A percentile compares a stretch with the other conserved stretches of the same genome.
Evolutionary conservation across 768 basidiomycete genomes (phyloP).

Genomic region (Pholiota conissans): DNA sequence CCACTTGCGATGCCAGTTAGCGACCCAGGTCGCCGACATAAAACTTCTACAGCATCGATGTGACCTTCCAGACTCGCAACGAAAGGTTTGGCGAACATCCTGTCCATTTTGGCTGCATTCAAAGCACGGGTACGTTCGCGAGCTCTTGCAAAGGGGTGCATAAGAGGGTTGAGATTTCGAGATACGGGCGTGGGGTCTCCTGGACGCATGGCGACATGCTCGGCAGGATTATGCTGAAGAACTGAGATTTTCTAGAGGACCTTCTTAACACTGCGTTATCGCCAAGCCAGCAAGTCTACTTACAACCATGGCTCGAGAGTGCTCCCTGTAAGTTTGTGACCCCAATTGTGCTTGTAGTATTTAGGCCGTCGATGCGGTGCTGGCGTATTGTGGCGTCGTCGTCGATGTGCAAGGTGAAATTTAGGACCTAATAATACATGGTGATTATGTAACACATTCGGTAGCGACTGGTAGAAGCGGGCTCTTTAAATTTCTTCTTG

Average conservation of each 20-base stretch:
- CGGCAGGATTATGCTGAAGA: constrained; percentile 77
- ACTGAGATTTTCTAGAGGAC: constrained; percentile 76
- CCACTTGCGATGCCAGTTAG: constrained; percentile 85
- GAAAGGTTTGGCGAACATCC: constrained; percentile 98
- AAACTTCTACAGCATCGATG: constrained; percentile 88
- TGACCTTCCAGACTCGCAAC: constrained; percentile 90
- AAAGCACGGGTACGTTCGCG: constrained; percentile 92
- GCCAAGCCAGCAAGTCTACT: constrained; percentile 5
- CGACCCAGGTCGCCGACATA: constrained; percentile 71
- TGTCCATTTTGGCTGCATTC: constrained; percentile 95
- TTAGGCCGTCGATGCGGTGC: background rate
- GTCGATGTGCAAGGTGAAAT: background rate
- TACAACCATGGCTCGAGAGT: constrained; percentile 23
- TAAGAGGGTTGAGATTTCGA: constrained; percentile 90
- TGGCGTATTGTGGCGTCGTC: background rate
- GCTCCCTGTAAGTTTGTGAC: background rate
- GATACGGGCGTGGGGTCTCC: constrained; percentile 88
- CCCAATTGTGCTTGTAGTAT: background rate
- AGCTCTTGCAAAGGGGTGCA: constrained; percentile 92
- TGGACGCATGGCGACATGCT: constrained; percentile 69
- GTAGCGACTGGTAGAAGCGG: background rate
- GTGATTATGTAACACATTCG: background rate
- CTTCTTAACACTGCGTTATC: background rate
- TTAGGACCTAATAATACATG: background rate
- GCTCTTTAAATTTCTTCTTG: background rate